Base-by-base conservation (phyloP, 2,329 filamentous ascomycete genomes). In the Botrytis sinoallii region DNA sequence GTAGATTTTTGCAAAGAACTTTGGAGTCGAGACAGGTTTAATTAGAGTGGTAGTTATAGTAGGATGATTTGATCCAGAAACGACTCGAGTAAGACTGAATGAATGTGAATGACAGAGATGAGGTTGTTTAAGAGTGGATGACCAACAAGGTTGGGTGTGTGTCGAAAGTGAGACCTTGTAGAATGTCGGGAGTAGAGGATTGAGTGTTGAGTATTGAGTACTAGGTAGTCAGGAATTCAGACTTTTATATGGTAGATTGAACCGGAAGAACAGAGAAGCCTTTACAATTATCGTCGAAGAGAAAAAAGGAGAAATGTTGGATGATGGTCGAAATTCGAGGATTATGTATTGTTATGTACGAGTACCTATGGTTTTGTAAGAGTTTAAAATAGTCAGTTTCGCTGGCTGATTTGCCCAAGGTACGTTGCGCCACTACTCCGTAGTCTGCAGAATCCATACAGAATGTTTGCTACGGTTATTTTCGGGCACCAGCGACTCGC, bases 401-500 rank as follows among this genome's bases (percentile, higher is more conserved):
- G 61, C 61, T 64, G 61, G 38, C 61, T 40, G 61, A 64, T 44
- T 64, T 64, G 60, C 60, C 25, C n/a, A 57, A 29, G 52, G 48
- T 38, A 61, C 22, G 59, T 14, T 38, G 59, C 59, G 35, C 59
- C n/a, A 52, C 25, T 52, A 6, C 46, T 52, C 25, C 25, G 48
- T 55, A n/a, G 4, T 55, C 48, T 55, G 48, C 12, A 55, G 32
- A 32, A 32, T n/a, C n/a, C n/a, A n/a, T 32, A 4, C 32, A 32
- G 48, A 55, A n/a, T 55, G 48, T 55, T 55, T 66, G 42, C 25
- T 65, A 68, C 65, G 65, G 65, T 55, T 57, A 20, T 69, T 22
- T 32, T 69, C 66, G 66, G 48, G n/a, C 35, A 42, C 32, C 66
- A 57, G 66, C 66, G 25, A 69, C 25, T 69, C 64, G 48, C 66